Percentiles rank a stretch among this genome's conserved stretches.
Conservation (phyloP, 345 rosid genomes). For the Nephelium lappaceum region DNA sequence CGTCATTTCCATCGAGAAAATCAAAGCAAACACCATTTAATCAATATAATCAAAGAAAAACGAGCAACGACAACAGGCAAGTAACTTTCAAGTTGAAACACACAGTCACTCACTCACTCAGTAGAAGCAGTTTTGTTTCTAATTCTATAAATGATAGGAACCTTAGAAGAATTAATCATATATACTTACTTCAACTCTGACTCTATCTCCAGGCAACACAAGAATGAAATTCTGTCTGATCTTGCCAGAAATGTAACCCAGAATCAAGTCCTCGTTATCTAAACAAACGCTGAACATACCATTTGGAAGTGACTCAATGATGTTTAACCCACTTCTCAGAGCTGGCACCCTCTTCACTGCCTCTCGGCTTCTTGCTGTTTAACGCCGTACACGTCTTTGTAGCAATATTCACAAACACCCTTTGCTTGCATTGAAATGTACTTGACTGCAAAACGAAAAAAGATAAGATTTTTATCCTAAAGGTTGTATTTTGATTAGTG, state of each 20-base stretch:
- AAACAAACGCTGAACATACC: slow-evolving; percentile 59
- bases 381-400: slow-evolving; percentile 3
- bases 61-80: neutral
- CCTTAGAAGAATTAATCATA: slow-evolving; percentile 82
- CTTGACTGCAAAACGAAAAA: slow-evolving; percentile 3
- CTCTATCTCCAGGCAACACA: slow-evolving; percentile 89
- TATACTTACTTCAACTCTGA: slow-evolving; percentile 79
- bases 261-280: slow-evolving; percentile 55
- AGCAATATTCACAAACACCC: slow-evolving; percentile 1
- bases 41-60: neutral
- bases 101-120: slow-evolving; percentile 7
- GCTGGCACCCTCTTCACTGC: slow-evolving; percentile 14
- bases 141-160: slow-evolving; percentile 68
- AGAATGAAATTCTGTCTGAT: slow-evolving; percentile 82
- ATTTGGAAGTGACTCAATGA: slow-evolving; percentile 59
- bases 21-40: neutral
- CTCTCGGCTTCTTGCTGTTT: slow-evolving; percentile 28
- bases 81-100: neutral
- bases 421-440: slow-evolving; percentile 7
- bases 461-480: neutral
- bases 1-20: neutral
- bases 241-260: slow-evolving; percentile 92
- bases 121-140: slow-evolving; percentile 43
- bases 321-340: slow-evolving; percentile 49
- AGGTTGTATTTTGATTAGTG: neutral